Conservation (phyloP, 768 basidiomycete species). For the Plicaturopsis crispa region DNA sequence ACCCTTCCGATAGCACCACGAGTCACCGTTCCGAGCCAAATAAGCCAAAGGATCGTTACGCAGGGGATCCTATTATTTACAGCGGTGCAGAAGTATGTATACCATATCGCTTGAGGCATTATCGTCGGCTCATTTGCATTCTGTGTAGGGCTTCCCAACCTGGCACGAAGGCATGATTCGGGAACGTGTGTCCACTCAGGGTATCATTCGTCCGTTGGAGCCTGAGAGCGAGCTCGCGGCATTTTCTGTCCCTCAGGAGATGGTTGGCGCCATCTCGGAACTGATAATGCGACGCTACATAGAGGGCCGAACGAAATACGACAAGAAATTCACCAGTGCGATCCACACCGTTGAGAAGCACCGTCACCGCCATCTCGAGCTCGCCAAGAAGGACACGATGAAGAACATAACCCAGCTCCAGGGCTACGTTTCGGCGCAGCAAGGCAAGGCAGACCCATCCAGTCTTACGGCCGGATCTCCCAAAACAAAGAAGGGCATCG, state of each 20-base stretch:
- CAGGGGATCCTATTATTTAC: too few relatives aligned
- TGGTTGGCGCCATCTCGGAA: conserved; percentile 74
- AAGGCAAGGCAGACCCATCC: conserved; percentile 10
- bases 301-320: conserved; percentile 48
- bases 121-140: too few relatives aligned
- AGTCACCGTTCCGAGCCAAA: too few relatives aligned
- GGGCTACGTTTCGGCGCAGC: conserved; percentile 7
- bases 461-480: conserved; percentile 13
- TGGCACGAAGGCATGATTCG: conserved; percentile 73
- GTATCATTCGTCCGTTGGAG: conserved; percentile 79
- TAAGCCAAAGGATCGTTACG: too few relatives aligned
- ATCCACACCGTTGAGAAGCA: conserved; percentile 54
- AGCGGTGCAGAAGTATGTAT: too few relatives aligned
- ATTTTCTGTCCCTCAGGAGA: conserved; percentile 53
- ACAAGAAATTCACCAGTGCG: conserved; percentile 57
- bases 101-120: too few relatives aligned
- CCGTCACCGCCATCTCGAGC: conserved; percentile 57
- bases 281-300: conserved; percentile 71
- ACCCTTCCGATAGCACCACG: too few relatives aligned
- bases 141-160: conserved; percentile 24
- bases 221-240: conserved; percentile 57
- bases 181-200: conserved; percentile 80
- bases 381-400: conserved; percentile 54
- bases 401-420: conserved; percentile 42
- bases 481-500: conserved; percentile 13